phyloP scores from a whole-genome alignment of 306 rosid species.

The Inga laurina region DNA sequence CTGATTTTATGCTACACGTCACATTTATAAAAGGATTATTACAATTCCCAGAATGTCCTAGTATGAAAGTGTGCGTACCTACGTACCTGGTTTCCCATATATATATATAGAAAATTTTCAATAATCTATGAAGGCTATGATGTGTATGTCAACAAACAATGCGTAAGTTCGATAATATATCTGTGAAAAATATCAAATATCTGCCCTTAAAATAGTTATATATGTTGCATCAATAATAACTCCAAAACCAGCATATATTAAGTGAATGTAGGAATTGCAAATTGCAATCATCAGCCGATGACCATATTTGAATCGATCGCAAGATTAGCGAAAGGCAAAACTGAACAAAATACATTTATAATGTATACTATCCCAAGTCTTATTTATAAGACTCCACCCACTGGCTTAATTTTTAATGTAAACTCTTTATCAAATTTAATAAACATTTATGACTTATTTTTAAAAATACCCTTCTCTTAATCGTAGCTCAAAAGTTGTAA shows the following conservation, averaged over 20 bases:
- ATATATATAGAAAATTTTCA: background rate
- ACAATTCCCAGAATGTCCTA: background rate
- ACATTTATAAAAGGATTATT: background rate
- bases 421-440: too few relatives aligned
- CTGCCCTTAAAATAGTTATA: background rate
- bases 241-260: background rate
- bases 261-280: background rate
- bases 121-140: background rate
- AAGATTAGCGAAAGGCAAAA: too few relatives aligned
- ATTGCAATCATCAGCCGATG: background rate
- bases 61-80: background rate
- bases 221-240: background rate
- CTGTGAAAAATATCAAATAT: background rate
- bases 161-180: background rate
- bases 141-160: background rate
- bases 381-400: too few relatives aligned
- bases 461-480: too few relatives aligned
- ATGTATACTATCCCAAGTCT: too few relatives aligned
- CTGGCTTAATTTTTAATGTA: too few relatives aligned
- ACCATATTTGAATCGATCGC: too few relatives aligned
- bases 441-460: too few relatives aligned
- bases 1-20: slow-evolving; percentile 41
- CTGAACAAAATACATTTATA: too few relatives aligned
- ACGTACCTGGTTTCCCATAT: background rate
- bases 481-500: too few relatives aligned